These are phyloP conservation scores for Grosmannia serpens DNA, from an alignment of 2,329 filamentous ascomycete genomes.

Conservation along the genomic window DNA sequence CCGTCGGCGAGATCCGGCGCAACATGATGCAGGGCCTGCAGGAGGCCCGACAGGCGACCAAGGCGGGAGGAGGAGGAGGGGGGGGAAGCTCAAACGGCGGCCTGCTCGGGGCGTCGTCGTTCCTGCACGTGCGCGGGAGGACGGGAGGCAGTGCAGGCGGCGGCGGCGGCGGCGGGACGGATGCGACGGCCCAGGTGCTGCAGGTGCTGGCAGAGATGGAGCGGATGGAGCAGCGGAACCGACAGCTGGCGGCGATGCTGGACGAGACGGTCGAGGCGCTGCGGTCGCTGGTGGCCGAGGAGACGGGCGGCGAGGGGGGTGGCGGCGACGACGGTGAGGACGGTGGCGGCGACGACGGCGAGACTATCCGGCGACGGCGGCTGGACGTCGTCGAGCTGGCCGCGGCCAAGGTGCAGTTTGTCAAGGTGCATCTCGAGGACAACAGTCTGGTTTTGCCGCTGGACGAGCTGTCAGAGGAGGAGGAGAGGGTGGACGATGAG, in stretches of 20 bases:
- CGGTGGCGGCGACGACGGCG: background rate
- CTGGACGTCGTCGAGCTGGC: constrained; percentile 46
- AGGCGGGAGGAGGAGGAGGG: constrained; percentile 13
- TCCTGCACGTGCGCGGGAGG: too few species aligned
- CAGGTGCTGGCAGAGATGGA: constrained; percentile 23
- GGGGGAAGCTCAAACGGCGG: background rate
- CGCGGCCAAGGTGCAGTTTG: constrained; percentile 52
- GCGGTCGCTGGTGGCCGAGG: constrained; percentile 43
- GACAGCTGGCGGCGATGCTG: constrained; percentile 55
- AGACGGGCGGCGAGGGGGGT: constrained; percentile 7
- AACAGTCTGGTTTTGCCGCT: constrained; percentile 20
- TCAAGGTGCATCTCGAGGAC: constrained; percentile 51
- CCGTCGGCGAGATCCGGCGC: constrained; percentile 66
- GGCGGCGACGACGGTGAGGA: constrained; percentile 25
- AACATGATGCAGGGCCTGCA: constrained; percentile 62
- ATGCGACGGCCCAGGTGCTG: background rate
- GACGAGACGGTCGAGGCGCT: constrained; percentile 54
- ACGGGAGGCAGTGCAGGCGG: background rate
- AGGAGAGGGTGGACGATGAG: too few species aligned
- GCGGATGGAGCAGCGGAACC: constrained; percentile 46
- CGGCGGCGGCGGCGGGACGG: background rate
- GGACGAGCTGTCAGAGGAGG: background rate
- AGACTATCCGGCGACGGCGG: constrained; percentile 26
- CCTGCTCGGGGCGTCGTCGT: too few species aligned
- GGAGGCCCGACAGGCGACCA: constrained; percentile 35